A percentile compares a stretch with the other conserved stretches of the same genome.
These are phyloP conservation scores for Phytophthora melonis DNA, from an alignment of 352 stramenopile species.

Conservation along the genomic window DNA sequence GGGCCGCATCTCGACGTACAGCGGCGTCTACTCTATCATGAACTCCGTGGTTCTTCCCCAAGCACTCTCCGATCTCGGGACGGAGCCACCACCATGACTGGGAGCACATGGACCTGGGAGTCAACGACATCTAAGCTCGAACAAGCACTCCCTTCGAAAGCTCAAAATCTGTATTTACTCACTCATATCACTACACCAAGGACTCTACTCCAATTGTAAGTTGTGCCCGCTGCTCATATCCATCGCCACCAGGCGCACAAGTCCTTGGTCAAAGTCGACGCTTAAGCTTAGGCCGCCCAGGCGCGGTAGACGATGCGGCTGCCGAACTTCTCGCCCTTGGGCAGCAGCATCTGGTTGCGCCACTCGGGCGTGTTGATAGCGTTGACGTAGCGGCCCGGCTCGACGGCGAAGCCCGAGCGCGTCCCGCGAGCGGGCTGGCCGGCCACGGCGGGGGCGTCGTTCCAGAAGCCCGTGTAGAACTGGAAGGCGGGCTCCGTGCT, in stretches of 20 bases:
- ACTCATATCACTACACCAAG: no score
- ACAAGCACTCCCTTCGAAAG: no score
- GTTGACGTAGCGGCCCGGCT: slow-evolving; percentile 38
- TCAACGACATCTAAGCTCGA: no score
- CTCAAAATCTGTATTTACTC: no score
- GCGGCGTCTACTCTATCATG: no score
- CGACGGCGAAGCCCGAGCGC: slow-evolving; percentile 39
- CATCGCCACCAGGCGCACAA: not conserved
- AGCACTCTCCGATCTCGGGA: no score
- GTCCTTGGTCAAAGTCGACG: not conserved
- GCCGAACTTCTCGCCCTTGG: slow-evolving; percentile 39
- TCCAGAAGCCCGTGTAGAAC: slow-evolving; percentile 47
- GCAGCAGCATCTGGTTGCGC: slow-evolving; percentile 42
- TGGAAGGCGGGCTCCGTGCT: slow-evolving; percentile 41
- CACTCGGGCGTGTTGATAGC: slow-evolving; percentile 39
- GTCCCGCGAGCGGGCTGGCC: slow-evolving; percentile 32
- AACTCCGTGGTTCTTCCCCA: no score
- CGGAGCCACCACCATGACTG: no score
- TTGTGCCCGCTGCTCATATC: not conserved
- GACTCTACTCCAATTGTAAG: not conserved
- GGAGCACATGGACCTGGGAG: no score
- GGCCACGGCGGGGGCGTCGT: slow-evolving; percentile 37
- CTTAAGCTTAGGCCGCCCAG: slow-evolving; percentile 20
- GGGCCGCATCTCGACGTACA: no score
- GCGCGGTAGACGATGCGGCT: slow-evolving; percentile 40